Evolutionary conservation across 2,329 filamentous ascomycete genomes (phyloP).

Genomic region (Fusarium sp.): DNA sequence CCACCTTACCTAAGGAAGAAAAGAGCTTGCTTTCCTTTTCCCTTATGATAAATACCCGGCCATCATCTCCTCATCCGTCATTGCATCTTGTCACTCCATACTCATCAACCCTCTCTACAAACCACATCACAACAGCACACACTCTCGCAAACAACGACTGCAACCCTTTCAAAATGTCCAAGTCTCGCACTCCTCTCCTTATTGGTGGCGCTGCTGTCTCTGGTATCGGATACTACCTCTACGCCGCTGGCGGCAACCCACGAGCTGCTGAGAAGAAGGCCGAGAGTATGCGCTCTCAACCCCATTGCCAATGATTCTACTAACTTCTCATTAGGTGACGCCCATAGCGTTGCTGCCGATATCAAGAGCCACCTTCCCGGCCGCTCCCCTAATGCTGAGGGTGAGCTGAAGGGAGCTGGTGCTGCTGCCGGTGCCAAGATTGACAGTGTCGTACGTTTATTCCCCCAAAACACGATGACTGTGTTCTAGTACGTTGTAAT

Average conservation of each 20-base stretch:
- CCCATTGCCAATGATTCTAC: not conserved
- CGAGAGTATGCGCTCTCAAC: slow-evolving; percentile 69
- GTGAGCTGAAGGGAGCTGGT: slow-evolving; percentile 62
- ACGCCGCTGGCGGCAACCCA: slow-evolving; percentile 81
- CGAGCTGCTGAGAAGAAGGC: slow-evolving; percentile 86
- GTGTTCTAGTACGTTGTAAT: not conserved
- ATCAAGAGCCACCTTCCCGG: slow-evolving; percentile 73
- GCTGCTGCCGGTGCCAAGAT: slow-evolving; percentile 68
- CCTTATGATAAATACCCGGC: slow-evolving; percentile 32
- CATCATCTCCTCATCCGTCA: slow-evolving; percentile 22
- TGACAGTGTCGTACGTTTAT: slow-evolving; percentile 71
- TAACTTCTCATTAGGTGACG: slow-evolving; percentile 70
- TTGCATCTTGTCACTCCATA: slow-evolving; percentile 5
- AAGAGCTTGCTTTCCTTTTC: not conserved
- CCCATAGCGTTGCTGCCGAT: slow-evolving; percentile 72
- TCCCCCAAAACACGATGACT: not conserved
- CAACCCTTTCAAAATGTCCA: slow-evolving; percentile 42
- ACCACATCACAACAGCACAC: not conserved
- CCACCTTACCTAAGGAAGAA: not conserved
- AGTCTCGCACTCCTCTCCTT: slow-evolving; percentile 59
- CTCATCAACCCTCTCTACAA: not conserved
- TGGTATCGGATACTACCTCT: slow-evolving; percentile 89
- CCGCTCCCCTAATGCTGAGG: slow-evolving; percentile 68
- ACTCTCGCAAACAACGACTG: not conserved
- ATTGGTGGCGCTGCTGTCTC: slow-evolving; percentile 71